Percentiles rank a stretch among this genome's conserved stretches.
Conservation (phyloP, 2,329 filamentous ascomycete species). For the Orbilia oligospora region DNA sequence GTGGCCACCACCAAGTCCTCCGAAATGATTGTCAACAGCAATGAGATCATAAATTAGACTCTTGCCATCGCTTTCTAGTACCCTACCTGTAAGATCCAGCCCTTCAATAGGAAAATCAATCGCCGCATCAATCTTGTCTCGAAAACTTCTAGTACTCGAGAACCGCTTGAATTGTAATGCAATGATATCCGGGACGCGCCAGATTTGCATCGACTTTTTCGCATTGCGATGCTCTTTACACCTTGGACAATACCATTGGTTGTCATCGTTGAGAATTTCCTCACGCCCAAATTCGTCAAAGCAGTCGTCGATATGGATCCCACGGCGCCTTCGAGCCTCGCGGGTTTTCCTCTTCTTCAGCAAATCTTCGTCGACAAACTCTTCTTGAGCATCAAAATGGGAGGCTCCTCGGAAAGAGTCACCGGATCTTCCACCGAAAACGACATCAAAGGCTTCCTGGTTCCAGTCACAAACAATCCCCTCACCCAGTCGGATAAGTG, state of each 20-base stretch:
- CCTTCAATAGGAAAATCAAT: constrained; percentile 93
- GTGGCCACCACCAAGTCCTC: constrained; percentile 91
- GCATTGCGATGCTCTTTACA: constrained; percentile 95
- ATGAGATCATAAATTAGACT: constrained; percentile 91
- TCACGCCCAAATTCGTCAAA: constrained; percentile 94
- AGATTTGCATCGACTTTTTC: constrained; percentile 96
- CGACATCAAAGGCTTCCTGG: constrained; percentile 76
- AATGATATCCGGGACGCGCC: constrained; percentile 95
- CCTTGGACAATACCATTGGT: constrained; percentile 96
- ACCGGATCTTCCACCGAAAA: constrained; percentile 73
- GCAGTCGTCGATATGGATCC: constrained; percentile 89
- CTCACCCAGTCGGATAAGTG: constrained; percentile 84
- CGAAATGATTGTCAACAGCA: constrained; percentile 95
- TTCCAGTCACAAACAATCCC: constrained; percentile 90
- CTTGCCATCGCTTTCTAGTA: constrained; percentile 86
- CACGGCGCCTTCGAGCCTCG: constrained; percentile 77
- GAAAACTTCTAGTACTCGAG: constrained; percentile 82
- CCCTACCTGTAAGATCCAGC: constrained; percentile 83
- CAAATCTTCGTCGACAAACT: constrained; percentile 76
- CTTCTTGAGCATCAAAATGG: constrained; percentile 63
- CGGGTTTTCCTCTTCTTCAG: constrained; percentile 76
- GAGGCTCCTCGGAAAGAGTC: constrained; percentile 64
- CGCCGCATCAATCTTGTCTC: constrained; percentile 90
- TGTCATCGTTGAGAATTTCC: constrained; percentile 92
- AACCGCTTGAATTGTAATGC: constrained; percentile 97